Conservation (phyloP, 345 rosid species). For the Corchorus capsularis region DNA sequence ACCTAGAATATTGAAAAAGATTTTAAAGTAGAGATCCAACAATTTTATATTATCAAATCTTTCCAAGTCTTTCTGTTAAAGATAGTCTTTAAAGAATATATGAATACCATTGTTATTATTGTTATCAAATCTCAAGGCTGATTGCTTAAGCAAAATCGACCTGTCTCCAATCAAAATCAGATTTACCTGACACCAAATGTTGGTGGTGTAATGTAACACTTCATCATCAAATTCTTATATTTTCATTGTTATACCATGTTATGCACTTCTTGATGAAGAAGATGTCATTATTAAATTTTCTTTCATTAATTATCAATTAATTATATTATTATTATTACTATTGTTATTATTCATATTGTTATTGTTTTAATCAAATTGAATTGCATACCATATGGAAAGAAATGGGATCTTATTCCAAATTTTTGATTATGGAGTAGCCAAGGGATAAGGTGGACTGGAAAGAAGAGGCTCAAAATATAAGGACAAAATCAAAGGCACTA, state of each 20-base stretch:
- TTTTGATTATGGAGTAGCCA: too few species aligned
- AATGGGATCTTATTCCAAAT: too few species aligned
- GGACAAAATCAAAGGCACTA: neutral
- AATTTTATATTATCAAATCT: neutral
- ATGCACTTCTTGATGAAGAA: neutral
- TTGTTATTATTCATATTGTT: too few species aligned
- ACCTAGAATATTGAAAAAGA: neutral
- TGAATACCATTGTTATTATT: neutral
- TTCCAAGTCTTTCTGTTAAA: neutral
- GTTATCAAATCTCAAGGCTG: neutral
- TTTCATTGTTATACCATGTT: neutral
- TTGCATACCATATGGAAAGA: too few species aligned
- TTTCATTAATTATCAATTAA: too few species aligned
- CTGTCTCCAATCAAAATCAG: slow-evolving; percentile 10
- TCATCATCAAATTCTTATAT: neutral
- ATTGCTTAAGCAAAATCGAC: slow-evolving; percentile 20
- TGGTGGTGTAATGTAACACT: neutral
- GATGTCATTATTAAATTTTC: too few species aligned
- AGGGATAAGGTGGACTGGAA: too few species aligned
- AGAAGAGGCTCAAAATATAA: too few species aligned
- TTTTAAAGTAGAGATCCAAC: neutral
- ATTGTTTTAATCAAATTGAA: too few species aligned
- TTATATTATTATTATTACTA: too few species aligned
- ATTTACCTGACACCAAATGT: neutral
- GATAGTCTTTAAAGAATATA: neutral